A percentile compares a stretch with the other conserved stretches of the same genome.
Conservation (phyloP, 495 filamentous ascomycete genomes). For the Choiromyces venosus region DNA sequence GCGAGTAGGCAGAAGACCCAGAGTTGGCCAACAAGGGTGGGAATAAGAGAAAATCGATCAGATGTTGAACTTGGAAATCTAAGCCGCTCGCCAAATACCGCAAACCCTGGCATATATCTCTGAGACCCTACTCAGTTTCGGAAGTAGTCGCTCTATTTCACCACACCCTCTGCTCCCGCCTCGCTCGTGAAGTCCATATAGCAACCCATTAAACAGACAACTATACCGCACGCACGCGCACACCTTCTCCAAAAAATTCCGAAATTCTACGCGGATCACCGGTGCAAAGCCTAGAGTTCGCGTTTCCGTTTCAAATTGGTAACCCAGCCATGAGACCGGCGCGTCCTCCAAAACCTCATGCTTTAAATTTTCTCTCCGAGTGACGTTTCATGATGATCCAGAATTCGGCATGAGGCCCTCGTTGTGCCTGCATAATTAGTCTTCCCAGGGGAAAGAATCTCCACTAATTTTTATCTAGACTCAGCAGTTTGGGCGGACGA, state of each 20-base stretch:
- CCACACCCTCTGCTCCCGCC: not conserved
- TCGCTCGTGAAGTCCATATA: not conserved
- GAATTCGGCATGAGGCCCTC: not conserved
- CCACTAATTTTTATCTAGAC: not conserved
- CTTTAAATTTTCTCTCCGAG: not conserved
- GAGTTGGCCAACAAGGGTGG: not conserved
- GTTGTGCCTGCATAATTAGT: not conserved
- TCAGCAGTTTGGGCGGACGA: not conserved
- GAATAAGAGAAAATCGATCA: not conserved
- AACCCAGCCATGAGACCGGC: not conserved
- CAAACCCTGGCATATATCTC: not conserved
- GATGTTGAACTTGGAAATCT: not conserved
- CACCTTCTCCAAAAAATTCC: not conserved
- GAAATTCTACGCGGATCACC: not conserved
- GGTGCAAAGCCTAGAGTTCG: not conserved
- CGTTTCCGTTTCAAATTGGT: not conserved
- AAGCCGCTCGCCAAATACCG: not conserved
- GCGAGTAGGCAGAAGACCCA: not conserved
- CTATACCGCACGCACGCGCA: not conserved
- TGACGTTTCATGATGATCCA: not conserved
- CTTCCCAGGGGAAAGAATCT: not conserved
- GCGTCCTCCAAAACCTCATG: not conserved
- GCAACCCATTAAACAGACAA: not conserved
- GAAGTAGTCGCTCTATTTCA: not conserved
- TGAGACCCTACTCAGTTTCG: not conserved